These are phyloP conservation scores for Phanerochaete sordida DNA, from an alignment of 768 basidiomycete genomes.

Conservation along the genomic window DNA sequence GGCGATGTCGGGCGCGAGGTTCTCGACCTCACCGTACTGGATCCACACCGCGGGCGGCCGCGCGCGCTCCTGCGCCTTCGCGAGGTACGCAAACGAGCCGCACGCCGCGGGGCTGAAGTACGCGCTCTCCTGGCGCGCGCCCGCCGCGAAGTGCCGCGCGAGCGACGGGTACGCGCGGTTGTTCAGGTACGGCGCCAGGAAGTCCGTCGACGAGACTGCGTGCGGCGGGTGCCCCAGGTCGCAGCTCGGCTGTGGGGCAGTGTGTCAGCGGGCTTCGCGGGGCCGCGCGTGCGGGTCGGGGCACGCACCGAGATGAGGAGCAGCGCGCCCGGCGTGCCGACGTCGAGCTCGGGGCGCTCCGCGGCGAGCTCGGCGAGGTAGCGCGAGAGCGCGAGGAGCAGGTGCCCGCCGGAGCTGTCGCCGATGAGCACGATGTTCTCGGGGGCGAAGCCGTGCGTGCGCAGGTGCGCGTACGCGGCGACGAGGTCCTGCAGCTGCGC, in stretches of 20 bases:
- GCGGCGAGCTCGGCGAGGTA: conserved; percentile 27
- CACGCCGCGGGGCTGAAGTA: conserved; percentile 10
- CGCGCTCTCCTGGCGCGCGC: background rate
- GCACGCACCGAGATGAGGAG: conserved; percentile 11
- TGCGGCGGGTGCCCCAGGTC: conserved; percentile 8
- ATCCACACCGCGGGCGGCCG: background rate
- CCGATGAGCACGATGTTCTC: conserved; percentile 44
- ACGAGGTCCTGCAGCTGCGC: conserved; percentile 49
- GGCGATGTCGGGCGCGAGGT: conserved; percentile 6
- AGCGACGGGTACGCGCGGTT: conserved; percentile 13
- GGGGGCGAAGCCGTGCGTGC: conserved; percentile 38
- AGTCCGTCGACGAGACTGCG: conserved; percentile 1
- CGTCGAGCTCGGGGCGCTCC: background rate
- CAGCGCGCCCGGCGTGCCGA: conserved; percentile 9
- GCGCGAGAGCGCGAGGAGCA: conserved; percentile 38
- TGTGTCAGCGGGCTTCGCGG: background rate
- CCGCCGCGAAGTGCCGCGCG: conserved; percentile 6
- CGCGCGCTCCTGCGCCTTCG: background rate
- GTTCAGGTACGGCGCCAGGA: conserved; percentile 11
- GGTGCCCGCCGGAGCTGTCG: conserved; percentile 54
- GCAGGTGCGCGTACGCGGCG: conserved; percentile 48
- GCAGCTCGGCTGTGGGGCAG: conserved; percentile 7
- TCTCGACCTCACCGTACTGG: conserved; percentile 9
- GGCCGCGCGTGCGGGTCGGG: background rate
- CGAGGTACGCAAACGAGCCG: conserved; percentile 9